Evolutionary conservation across 805 yeast genomes (phyloP).

Genomic region (Jamesozyma jinghongensis): DNA sequence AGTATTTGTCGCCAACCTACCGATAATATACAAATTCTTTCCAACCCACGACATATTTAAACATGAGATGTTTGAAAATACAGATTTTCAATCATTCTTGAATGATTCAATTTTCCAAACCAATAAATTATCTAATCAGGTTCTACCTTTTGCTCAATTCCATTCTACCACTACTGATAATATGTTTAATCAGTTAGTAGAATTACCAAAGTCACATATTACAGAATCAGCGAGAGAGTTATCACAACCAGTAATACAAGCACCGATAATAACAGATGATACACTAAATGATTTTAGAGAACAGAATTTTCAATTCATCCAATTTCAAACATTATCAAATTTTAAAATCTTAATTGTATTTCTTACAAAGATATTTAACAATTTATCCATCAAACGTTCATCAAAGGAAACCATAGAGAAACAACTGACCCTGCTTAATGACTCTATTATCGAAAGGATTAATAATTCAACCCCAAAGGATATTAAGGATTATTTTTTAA

Average conservation of each 20-base stretch:
- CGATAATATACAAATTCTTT: constrained; percentile 21
- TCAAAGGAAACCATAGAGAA: constrained; percentile 19
- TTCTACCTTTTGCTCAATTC: constrained; percentile 8
- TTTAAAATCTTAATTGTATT: constrained; percentile 18
- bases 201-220: neutral
- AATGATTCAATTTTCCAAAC: constrained; percentile 8
- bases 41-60: constrained; percentile 27
- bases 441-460: constrained; percentile 16
- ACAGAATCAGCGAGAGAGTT: neutral
- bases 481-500: constrained; percentile 11
- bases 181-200: constrained; percentile 6
- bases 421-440: constrained; percentile 19
- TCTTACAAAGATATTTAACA: constrained; percentile 23
- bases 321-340: constrained; percentile 23
- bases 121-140: constrained; percentile 5
- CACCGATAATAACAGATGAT: constrained; percentile 3
- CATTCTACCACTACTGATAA: constrained; percentile 2
- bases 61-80: constrained; percentile 15
- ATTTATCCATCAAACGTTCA: constrained; percentile 22
- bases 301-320: constrained; percentile 18
- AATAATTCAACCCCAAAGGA: constrained; percentile 16
- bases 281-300: constrained; percentile 5
- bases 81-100: constrained; percentile 20
- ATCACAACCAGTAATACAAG: neutral
- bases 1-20: constrained; percentile 20